A percentile compares a stretch with the other conserved stretches of the same genome.
Conservation (phyloP, 1,284 basidiomycete genomes). For the Heliocybe sulcata region DNA sequence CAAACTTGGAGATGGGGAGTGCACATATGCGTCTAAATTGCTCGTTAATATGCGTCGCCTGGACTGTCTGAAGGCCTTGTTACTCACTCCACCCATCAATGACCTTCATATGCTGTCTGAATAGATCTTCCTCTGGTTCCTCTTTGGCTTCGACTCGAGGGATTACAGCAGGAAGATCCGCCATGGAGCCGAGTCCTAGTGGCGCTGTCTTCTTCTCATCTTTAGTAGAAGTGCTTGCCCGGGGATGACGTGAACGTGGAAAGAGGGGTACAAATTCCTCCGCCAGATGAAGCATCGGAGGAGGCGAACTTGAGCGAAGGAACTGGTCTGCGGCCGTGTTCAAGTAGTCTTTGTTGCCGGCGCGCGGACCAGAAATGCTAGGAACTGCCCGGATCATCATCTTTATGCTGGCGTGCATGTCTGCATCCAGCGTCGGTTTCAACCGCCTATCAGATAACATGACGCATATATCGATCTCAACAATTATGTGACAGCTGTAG, state of each 20-base stretch:
- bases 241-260: too few relatives aligned
- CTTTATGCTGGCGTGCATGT: background rate
- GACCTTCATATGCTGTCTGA: constrained; percentile 1
- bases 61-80: background rate
- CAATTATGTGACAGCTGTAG: too few relatives aligned
- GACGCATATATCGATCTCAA: background rate
- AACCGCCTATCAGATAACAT: background rate
- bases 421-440: background rate
- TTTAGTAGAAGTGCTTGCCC: too few relatives aligned
- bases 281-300: too few relatives aligned
- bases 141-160: background rate
- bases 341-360: too few relatives aligned
- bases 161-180: background rate
- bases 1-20: constrained; percentile 6
- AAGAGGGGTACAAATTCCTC: too few relatives aligned
- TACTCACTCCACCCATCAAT: constrained; percentile 4
- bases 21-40: background rate
- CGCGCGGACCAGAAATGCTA: too few relatives aligned
- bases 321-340: background rate
- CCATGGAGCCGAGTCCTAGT: background rate
- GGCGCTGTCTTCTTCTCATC: background rate
- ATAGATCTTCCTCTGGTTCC: background rate
- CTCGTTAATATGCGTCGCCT: background rate
- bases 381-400: background rate
- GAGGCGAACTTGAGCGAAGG: background rate